A percentile compares a stretch with the other conserved stretches of the same genome.
Evolutionary conservation across 139 green algal species (phyloP).

Genomic region (Ostreobium quekettii): DNA sequence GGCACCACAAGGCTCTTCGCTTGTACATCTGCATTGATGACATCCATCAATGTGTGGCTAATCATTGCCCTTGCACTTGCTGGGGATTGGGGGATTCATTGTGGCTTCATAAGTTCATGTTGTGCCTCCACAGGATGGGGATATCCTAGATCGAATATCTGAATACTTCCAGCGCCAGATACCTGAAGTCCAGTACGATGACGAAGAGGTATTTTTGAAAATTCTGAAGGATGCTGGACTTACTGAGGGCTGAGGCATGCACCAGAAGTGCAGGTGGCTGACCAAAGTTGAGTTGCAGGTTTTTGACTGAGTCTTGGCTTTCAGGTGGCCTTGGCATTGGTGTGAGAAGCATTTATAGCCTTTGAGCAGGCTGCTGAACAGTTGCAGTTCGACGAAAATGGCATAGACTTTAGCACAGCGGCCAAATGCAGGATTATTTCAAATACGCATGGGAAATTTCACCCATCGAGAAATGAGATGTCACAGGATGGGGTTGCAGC

Average conservation of each 20-base stretch:
- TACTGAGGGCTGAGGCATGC: slow-evolving; percentile 29
- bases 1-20: neutral
- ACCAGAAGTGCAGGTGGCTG: too few species aligned
- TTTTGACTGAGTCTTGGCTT: too few species aligned
- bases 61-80: neutral
- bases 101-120: neutral
- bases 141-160: slow-evolving; percentile 57
- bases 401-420: too few species aligned
- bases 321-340: too few species aligned
- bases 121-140: slow-evolving; percentile 37
- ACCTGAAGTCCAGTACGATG: slow-evolving; percentile 57
- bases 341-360: too few species aligned
- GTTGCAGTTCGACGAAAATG: too few species aligned
- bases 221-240: slow-evolving; percentile 78
- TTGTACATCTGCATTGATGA: neutral
- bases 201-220: slow-evolving; percentile 76
- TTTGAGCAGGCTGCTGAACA: too few species aligned
- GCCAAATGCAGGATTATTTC: too few species aligned
- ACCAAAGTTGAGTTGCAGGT: too few species aligned
- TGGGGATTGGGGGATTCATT: neutral
- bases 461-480: too few species aligned
- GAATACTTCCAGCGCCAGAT: slow-evolving; percentile 83
- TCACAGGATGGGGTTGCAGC: too few species aligned
- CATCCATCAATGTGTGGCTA: neutral
- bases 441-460: too few species aligned